A percentile compares a stretch with the other conserved stretches of the same genome.
Evolutionary conservation across 345 rosid species (phyloP).

Genomic region (Noccaea bulbosa): DNA sequence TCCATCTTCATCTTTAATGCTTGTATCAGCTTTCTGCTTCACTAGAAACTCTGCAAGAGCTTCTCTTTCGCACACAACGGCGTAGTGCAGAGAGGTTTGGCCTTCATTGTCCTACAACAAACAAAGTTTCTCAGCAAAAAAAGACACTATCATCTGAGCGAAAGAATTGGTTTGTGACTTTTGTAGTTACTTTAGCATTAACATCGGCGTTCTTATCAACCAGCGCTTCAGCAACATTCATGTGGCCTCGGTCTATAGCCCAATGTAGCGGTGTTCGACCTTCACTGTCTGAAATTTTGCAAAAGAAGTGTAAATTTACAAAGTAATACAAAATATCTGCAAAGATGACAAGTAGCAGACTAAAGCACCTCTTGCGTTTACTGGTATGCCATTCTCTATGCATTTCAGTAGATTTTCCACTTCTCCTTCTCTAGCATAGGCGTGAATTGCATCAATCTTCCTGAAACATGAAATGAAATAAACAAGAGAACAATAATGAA

Average conservation of each 20-base stretch:
- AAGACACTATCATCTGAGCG: background rate
- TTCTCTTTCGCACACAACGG: conserved; percentile 85
- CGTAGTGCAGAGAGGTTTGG: conserved; percentile 89
- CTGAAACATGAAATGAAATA: conserved; percentile 43
- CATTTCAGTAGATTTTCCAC: conserved; percentile 69
- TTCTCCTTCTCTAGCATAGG: conserved; percentile 94
- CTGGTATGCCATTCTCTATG: conserved; percentile 69
- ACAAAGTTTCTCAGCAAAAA: conserved; percentile 11
- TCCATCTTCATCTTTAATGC: conserved; percentile 70
- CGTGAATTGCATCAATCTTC: conserved; percentile 88
- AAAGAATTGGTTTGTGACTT: background rate
- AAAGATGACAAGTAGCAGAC: conserved; percentile 8
- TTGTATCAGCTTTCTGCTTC: conserved; percentile 70
- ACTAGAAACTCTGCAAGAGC: conserved; percentile 72
- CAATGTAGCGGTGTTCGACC: conserved; percentile 92
- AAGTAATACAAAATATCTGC: background rate
- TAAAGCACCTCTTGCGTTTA: conserved; percentile 68
- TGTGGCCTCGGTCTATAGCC: conserved; percentile 94
- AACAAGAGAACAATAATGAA: background rate
- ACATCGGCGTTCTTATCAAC: conserved; percentile 69
- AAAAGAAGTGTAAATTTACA: background rate
- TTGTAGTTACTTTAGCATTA: conserved; percentile 63
- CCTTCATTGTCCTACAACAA: conserved; percentile 81
- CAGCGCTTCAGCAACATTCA: conserved; percentile 57
- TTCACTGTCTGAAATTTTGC: conserved; percentile 71